Evolutionary conservation across 495 filamentous ascomycete genomes (phyloP).

Genomic region (Alectoria sarmentosa): DNA sequence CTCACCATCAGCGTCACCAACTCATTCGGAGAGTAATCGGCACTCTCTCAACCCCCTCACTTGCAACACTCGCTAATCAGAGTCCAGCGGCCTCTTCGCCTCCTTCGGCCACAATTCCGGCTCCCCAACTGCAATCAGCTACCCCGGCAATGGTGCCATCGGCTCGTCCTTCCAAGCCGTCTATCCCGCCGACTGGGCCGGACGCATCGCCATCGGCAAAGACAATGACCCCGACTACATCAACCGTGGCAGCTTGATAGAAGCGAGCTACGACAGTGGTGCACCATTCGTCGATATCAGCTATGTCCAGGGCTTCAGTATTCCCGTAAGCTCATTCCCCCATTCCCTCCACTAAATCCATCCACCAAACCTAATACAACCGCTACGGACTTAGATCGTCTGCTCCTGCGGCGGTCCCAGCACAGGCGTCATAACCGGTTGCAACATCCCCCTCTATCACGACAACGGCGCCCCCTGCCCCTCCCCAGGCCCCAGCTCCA

Average conservation of each 20-base stretch:
- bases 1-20: conserved; percentile 12
- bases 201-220: conserved; percentile 20
- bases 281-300: conserved; percentile 18
- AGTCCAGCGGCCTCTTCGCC: background rate
- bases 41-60: too few relatives aligned
- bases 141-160: conserved; percentile 4
- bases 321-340: conserved; percentile 6
- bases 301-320: conserved; percentile 24
- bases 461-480: conserved; percentile 15
- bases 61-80: too few relatives aligned
- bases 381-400: too few relatives aligned
- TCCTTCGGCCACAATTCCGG: conserved; percentile 16
- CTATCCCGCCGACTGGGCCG: conserved; percentile 21
- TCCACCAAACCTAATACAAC: too few relatives aligned
- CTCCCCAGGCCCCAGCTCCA: conserved; percentile 13
- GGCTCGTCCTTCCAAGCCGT: background rate
- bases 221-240: background rate
- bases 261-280: conserved; percentile 16
- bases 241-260: conserved; percentile 16
- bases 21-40: too few relatives aligned
- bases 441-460: conserved; percentile 27
- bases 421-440: conserved; percentile 26
- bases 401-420: too few relatives aligned
- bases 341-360: too few relatives aligned
- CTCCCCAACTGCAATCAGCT: conserved; percentile 9